A percentile compares a stretch with the other conserved stretches of the same genome.
Evolutionary conservation across 768 basidiomycete species (phyloP).

Genomic region (Gloeopeniophorella convolvens): DNA sequence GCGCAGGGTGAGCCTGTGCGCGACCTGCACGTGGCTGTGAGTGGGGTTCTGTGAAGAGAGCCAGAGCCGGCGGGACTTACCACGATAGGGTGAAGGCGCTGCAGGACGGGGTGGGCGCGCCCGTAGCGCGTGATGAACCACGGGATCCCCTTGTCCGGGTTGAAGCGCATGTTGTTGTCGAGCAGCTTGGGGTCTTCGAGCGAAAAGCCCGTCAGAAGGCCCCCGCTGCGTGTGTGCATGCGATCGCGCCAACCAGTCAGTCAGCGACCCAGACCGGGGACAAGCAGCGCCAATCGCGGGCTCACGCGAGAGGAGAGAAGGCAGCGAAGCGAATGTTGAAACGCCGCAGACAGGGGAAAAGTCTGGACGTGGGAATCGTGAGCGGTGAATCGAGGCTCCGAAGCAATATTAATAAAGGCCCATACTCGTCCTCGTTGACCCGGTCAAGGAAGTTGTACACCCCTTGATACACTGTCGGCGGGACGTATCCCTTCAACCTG

Average conservation of each 20-base stretch:
- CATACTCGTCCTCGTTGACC: conserved; percentile 20
- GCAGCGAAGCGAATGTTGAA: conserved; percentile 28
- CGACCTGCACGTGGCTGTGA: conserved; percentile 25
- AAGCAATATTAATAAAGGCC: neutral
- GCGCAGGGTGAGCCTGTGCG: conserved; percentile 29
- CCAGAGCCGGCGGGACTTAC: neutral
- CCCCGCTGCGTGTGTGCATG: no score
- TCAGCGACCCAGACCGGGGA: neutral
- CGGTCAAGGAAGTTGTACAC: conserved; percentile 24
- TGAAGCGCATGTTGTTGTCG: conserved; percentile 1
- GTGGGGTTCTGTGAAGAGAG: neutral
- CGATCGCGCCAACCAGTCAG: neutral
- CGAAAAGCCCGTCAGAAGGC: conserved; percentile 23
- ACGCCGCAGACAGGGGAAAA: conserved; percentile 24
- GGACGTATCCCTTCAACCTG: conserved; percentile 21
- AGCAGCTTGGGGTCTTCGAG: neutral
- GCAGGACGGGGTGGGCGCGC: neutral
- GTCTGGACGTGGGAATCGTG: neutral
- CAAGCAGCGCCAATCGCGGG: neutral
- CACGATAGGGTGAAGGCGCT: neutral
- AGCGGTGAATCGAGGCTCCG: neutral
- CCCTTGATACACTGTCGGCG: conserved; percentile 25
- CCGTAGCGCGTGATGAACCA: neutral
- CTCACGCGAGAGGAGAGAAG: conserved; percentile 27
- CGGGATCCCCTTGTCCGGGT: neutral